These are phyloP conservation scores for Penicillium coprophilum DNA, from an alignment of 495 filamentous ascomycete genomes.

Conservation along the genomic window DNA sequence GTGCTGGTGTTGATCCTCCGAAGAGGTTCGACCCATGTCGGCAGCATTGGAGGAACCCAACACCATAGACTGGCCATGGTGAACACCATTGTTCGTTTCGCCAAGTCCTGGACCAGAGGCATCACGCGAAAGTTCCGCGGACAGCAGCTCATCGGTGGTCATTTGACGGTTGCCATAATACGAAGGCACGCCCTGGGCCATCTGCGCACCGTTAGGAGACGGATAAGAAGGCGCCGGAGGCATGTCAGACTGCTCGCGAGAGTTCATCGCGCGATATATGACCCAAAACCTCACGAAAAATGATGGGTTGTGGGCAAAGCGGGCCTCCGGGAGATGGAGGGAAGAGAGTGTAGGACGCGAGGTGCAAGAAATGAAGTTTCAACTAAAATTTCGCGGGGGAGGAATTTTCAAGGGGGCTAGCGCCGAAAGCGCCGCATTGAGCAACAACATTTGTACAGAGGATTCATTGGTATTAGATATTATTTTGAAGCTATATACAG, in stretches of 20 bases:
- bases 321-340: constrained; percentile 34
- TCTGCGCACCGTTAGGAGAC: constrained; percentile 50
- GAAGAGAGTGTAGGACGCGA: constrained; percentile 36
- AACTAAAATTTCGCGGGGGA: constrained; percentile 43
- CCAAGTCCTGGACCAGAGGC: constrained; percentile 42
- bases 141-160: constrained; percentile 47
- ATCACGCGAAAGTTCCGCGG: constrained; percentile 49
- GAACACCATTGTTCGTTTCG: constrained; percentile 44
- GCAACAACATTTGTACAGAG: constrained; percentile 36
- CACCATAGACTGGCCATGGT: constrained; percentile 45
- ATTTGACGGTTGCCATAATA: constrained; percentile 50
- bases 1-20: constrained; percentile 47
- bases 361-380: constrained; percentile 42
- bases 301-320: constrained; percentile 22
- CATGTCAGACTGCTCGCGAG: constrained; percentile 50
- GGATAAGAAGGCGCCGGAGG: constrained; percentile 49
- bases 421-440: constrained; percentile 36
- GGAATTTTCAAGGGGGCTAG: constrained; percentile 43
- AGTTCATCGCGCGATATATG: constrained; percentile 38
- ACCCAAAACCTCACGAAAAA: constrained; percentile 11
- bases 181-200: constrained; percentile 46
- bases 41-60: constrained; percentile 41
- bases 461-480: constrained; percentile 8
- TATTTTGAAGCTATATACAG: constrained; percentile 12
- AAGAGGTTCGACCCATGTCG: constrained; percentile 42